Evolutionary conservation across 2,329 filamentous ascomycete genomes (phyloP).

Genomic region (Byssoonygena ceratinophila): DNA sequence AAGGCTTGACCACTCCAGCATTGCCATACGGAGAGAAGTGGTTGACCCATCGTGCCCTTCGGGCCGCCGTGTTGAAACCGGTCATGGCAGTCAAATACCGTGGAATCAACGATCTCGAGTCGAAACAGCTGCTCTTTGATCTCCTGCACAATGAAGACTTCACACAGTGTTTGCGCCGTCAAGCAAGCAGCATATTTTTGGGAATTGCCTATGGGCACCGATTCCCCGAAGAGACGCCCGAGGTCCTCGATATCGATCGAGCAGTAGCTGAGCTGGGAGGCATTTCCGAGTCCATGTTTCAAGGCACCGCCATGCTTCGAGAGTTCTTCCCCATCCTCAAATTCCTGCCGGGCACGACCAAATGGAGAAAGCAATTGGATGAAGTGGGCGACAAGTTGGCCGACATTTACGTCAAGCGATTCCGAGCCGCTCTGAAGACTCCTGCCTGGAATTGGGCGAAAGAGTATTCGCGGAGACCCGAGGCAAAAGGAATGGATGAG

Average conservation of each 20-base stretch:
- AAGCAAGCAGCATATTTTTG: constrained; percentile 13
- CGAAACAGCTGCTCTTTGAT: constrained; percentile 14
- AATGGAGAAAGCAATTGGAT: not conserved
- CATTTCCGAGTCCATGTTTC: not conserved
- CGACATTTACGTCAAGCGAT: not conserved
- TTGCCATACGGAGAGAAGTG: constrained; percentile 15
- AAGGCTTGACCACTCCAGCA: not conserved
- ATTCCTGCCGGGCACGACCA: not conserved
- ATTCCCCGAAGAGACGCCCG: constrained; percentile 3
- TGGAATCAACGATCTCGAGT: constrained; percentile 16
- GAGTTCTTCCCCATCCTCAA: constrained; percentile 6
- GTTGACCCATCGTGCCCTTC: constrained; percentile 14
- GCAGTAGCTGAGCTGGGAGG: constrained; percentile 17
- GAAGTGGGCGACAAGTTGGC: not conserved
- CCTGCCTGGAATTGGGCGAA: not conserved
- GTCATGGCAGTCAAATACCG: constrained; percentile 11
- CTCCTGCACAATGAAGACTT: constrained; percentile 15
- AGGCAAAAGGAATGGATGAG: not conserved
- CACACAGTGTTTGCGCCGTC: constrained; percentile 11
- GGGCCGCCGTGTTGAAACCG: constrained; percentile 9
- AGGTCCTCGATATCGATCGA: constrained; percentile 8
- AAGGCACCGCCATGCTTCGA: constrained; percentile 7
- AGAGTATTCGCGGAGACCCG: not conserved
- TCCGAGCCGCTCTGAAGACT: not conserved
- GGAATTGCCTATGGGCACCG: constrained; percentile 17